Base-by-base conservation (phyloP, 1,139 yeast species). In the Nakaseomyces sp. region DNA sequence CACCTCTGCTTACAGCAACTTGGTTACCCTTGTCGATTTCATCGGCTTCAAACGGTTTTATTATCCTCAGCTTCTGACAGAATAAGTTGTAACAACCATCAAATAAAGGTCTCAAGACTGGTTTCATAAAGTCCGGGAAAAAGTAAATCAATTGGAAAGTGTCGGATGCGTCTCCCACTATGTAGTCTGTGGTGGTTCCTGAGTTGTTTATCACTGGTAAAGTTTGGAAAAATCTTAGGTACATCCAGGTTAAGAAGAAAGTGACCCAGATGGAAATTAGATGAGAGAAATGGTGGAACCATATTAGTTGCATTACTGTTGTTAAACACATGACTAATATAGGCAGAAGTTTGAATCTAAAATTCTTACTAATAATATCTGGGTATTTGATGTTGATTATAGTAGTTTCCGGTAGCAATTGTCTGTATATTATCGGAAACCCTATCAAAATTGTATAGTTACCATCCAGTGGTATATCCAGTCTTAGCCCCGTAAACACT, bases 331-430 rank as follows among this genome's bases (percentile, higher is more conserved):
- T 64, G 19, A 76, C 62, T 3, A 82, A 71, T 52, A 85, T 76
- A 10, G 94, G 93, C 37, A 86, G 61, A 50, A 85, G 83, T 63
- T 86, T 81, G 44, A 80, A 78, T 52, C 95, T 74, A 49, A 82
- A 72, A 53, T 81, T 78, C 46, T 83, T 63, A 19, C 73, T 60
- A 0, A 87, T 81, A 45, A 77, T 72, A 58, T 83, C 78, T 35
- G 88, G 65, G 22, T 77, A 76, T 36, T 53, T 56, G 8, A 58
- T 40, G 24, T 55, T 41, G 16, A 59, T 46, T 45, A 87, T 73
- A 45, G 86, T 80, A 58, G 87, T 94, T 60, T 89, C 96, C 5
- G 96, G 96, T 26, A 85, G 78, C 53, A 86, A 69, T 63, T 89
- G 96, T 63, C 87, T 88, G 60, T 87, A 77, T 7, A 88, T 93